Base-by-base conservation (phyloP, 345 rosid species). In the Rhizophora apiculata region DNA sequence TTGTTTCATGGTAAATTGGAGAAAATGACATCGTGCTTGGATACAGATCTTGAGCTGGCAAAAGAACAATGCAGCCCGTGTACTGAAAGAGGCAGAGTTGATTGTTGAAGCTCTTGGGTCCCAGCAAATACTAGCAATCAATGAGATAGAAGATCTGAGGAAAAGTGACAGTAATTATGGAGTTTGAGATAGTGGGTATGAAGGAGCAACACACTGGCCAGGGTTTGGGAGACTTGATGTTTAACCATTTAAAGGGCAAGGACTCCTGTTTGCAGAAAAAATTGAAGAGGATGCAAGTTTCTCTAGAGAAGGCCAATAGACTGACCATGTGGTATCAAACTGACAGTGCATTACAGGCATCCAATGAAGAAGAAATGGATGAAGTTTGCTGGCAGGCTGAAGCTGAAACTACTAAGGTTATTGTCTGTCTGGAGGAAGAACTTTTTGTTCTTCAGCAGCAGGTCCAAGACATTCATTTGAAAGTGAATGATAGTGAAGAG, bases 381-480 rank as follows among this genome's bases (percentile, higher is more conserved):
- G 80, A 85, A 79, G 80, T 85, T 74, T 65, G 83, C 63, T 80
- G 74, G 69, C 96, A 89, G 82, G 97, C 79, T 65, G 97, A 91
- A 82, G 93, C 87, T 78, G 97, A 88, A 75, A 87, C 93, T 61
- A 93, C 85, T 6, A 93, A 91, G 86, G 97, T 86, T 72, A 91
- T 89, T 76, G 84, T 91, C 74, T 85, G 89, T 70, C 75, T 91
- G 87, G 90, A 89, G 88, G 88, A 87, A 75, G 97, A 91, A 83
- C 97, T 95, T 58, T 78, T 84, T 74, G 56, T 75, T 79, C 97
- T 95, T 79, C 96, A 92, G 82, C 79, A 84, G 80, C 89, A 87
- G 79, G 85, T 88, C 57, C 86, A 78, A 30, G 88, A 83, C 68
- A 24, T 86, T 74, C 86, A 88, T 37, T 77, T 83, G 73, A 89